phyloP scores from a whole-genome alignment of 306 rosid genomes.

The Purshia tridentata region DNA sequence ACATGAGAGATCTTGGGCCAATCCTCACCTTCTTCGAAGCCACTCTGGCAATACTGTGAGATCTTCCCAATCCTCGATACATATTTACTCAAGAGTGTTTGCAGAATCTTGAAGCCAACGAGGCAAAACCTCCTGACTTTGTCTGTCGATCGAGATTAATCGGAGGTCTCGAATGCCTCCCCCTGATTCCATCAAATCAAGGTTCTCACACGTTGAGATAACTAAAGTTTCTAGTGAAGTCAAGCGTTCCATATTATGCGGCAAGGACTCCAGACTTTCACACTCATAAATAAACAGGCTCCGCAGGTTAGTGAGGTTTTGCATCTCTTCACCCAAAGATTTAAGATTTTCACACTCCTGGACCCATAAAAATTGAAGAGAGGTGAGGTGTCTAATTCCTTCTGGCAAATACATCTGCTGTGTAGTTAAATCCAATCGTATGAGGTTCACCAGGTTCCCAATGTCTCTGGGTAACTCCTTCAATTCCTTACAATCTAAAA shows the following conservation, averaged over 20 bases:
- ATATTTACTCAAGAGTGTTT: too few relatives aligned
- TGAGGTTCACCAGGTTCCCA: constrained; percentile 21
- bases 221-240: not conserved
- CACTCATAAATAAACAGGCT: not conserved
- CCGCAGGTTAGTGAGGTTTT: not conserved
- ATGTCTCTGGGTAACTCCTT: constrained; percentile 21
- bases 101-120: too few relatives aligned
- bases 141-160: not conserved
- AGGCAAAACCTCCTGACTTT: too few relatives aligned
- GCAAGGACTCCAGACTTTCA: not conserved
- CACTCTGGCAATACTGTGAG: not conserved
- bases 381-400: not conserved
- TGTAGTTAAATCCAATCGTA: not conserved
- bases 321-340: not conserved
- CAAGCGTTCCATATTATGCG: not conserved
- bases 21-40: not conserved
- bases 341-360: not conserved
- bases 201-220: not conserved
- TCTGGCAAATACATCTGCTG: not conserved
- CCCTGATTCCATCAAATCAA: not conserved
- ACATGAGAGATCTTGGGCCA: not conserved
- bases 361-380: not conserved
- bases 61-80: too few relatives aligned
- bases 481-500: not conserved
- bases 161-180: not conserved